Conservation (phyloP, 768 basidiomycete genomes). For the Gyrodon lividus region DNA sequence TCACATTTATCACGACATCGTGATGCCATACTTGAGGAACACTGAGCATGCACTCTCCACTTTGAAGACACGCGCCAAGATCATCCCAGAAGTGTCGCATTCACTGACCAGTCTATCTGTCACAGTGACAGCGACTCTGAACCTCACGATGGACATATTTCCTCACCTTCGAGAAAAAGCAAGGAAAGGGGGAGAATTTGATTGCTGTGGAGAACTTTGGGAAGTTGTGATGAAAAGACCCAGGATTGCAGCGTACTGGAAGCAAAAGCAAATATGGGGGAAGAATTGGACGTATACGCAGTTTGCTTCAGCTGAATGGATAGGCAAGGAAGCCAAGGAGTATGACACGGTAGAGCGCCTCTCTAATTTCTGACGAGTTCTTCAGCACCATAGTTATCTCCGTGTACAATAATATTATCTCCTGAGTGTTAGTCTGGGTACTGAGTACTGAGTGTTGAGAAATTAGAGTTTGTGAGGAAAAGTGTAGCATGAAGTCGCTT, state of each 20-base stretch:
- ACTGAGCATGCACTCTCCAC: constrained; percentile 18
- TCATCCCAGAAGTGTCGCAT: constrained; percentile 13
- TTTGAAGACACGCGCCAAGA: constrained; percentile 8
- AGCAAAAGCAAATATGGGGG: constrained; percentile 2
- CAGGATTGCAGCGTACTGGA: constrained; percentile 17
- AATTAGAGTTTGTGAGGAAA: not conserved
- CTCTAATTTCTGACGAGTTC: not conserved
- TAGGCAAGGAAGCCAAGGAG: constrained; percentile 10
- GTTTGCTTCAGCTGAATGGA: constrained; percentile 22
- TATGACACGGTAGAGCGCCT: not conserved
- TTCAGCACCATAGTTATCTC: not conserved
- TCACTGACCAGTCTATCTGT: constrained; percentile 17
- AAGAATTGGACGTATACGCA: constrained; percentile 16
- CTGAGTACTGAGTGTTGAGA: not conserved
- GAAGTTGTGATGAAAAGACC: constrained; percentile 4
- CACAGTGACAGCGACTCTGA: constrained; percentile 9
- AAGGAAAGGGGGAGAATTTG: not conserved
- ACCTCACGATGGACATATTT: constrained; percentile 4
- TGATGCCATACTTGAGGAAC: constrained; percentile 21
- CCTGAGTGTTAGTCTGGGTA: not conserved
- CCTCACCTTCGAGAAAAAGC: not conserved
- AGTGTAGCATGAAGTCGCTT: not conserved
- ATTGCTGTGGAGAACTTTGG: constrained; percentile 3
- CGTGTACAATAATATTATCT: not conserved
- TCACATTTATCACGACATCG: constrained; percentile 17